These are phyloP conservation scores for Gossypium davidsonii DNA, from an alignment of 441 rosid genomes.

Conservation along the genomic window DNA sequence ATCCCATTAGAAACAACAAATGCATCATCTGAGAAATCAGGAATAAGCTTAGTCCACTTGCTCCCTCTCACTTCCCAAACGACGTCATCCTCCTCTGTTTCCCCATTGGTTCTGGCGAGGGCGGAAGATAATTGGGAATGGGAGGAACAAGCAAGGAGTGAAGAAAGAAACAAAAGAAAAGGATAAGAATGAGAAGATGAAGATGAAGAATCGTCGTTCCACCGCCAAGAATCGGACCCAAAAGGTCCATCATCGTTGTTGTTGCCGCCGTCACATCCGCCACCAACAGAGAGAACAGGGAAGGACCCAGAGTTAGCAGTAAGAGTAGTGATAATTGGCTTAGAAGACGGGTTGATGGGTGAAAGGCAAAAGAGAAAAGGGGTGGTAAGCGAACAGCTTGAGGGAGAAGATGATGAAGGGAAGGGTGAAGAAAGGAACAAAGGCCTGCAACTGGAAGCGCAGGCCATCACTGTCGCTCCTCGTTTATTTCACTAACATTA, in stretches of 20 bases:
- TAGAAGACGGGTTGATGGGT: neutral
- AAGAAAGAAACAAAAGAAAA: slow-evolving; percentile 27
- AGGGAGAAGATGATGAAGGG: neutral
- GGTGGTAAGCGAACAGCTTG: neutral
- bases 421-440: slow-evolving; percentile 4
- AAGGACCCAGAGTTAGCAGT: neutral
- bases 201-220: slow-evolving; percentile 24
- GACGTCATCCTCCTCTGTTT: slow-evolving; percentile 17
- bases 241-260: slow-evolving; percentile 29
- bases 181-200: slow-evolving; percentile 8
- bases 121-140: slow-evolving; percentile 41
- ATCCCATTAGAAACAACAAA: slow-evolving; percentile 32
- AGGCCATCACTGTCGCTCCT: slow-evolving; percentile 7
- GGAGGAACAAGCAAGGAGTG: slow-evolving; percentile 31
- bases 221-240: slow-evolving; percentile 31
- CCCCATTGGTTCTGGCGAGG: slow-evolving; percentile 23
- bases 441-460: slow-evolving; percentile 12
- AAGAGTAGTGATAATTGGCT: neutral
- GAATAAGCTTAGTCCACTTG: slow-evolving; percentile 54
- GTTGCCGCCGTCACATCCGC: slow-evolving; percentile 18
- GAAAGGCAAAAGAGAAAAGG: neutral
- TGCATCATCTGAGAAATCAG: slow-evolving; percentile 45
- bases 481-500: neutral
- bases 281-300: slow-evolving; percentile 15
- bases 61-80: slow-evolving; percentile 82